Evolutionary conservation across 2,329 filamentous ascomycete species (phyloP), one percentile per base, ranked within the genome.

Genomic region (Cryphonectria carpinicola): DNA sequence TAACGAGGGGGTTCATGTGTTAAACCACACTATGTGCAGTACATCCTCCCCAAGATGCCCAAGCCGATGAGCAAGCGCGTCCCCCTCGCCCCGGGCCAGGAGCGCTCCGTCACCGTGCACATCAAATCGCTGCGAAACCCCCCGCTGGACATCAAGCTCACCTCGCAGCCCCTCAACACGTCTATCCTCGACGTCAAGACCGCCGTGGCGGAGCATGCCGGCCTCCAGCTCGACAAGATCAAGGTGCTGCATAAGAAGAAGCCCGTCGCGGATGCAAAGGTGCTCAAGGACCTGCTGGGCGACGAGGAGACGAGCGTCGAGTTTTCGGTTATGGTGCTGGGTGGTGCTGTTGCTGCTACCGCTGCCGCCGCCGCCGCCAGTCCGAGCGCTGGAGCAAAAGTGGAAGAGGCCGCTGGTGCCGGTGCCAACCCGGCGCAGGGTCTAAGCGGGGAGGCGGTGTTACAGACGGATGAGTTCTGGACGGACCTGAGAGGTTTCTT

Each of bases 221-320:
- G 86, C 37, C 86, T 93, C 70, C 86, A 89, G 3, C 81, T 88
- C n/a, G 89, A 91, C 54, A 97, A 97, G 84, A 89, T 98, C 79
- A 94, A 95, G 83, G 82, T 99, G 13, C 83, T 99, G 73, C 88
- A 92, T 78, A 93, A 93, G 80, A 97, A 96, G 84, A 97, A 97
- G 81, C 95, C 95, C 0, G 88, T 94, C 0, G 79, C 87, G 0
- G 94, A 97, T 77, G 89, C 86, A 74, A 96, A 95, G 83, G 89
- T 92, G 0, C 81, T 98, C 7, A 88, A 88, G 70, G 95, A 97
- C 70, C 78, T 97, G 0, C 75, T 95, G 1, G 85, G 84, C 0
- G 84, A 87, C 4, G 88, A 88, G 61, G 84, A 82, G 39, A 85
- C 75, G 75, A 80, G 76, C 1, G 84, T 95, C 0, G 94, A 97